Percentiles rank a stretch among this genome's conserved stretches.
Evolutionary conservation across 2,329 filamentous ascomycete genomes (phyloP).

Genomic region (Fusarium algeriense): DNA sequence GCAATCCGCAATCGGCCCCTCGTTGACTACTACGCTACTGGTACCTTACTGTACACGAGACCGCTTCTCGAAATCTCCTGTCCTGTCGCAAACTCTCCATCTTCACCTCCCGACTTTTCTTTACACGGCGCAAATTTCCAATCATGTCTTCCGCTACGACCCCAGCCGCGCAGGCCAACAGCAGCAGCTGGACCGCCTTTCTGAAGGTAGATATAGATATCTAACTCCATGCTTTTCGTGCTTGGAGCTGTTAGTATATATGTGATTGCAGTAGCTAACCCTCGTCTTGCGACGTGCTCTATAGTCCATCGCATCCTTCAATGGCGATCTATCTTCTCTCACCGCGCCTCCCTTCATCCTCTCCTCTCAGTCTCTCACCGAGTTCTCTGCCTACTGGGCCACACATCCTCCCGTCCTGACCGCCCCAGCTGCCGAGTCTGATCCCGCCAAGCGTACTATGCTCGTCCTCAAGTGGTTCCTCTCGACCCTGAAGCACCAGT

Average conservation of each 20-base stretch:
- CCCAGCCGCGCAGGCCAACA: slow-evolving; percentile 54
- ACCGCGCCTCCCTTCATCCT: slow-evolving; percentile 88
- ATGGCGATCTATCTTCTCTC: slow-evolving; percentile 82
- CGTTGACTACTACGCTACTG: slow-evolving; percentile 20
- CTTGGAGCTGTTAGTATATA: slow-evolving; percentile 4
- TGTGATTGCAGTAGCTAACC: slow-evolving; percentile 26
- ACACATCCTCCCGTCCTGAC: slow-evolving; percentile 83
- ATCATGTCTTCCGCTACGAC: slow-evolving; percentile 50
- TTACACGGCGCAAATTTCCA: slow-evolving; percentile 16
- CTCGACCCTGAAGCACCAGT: slow-evolving; percentile 90
- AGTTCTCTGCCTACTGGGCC: slow-evolving; percentile 87
- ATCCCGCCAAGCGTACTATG: slow-evolving; percentile 84
- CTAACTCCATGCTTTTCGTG: slow-evolving; percentile 4
- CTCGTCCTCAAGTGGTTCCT: slow-evolving; percentile 98
- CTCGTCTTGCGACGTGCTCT: slow-evolving; percentile 23
- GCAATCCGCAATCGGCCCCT: slow-evolving; percentile 45
- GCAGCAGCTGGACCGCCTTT: slow-evolving; percentile 65
- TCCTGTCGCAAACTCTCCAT: slow-evolving; percentile 26
- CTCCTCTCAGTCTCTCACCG: slow-evolving; percentile 80
- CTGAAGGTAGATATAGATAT: slow-evolving; percentile 60
- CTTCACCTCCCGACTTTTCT: slow-evolving; percentile 6
- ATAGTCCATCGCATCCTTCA: slow-evolving; percentile 83
- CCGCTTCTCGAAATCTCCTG: slow-evolving; percentile 29
- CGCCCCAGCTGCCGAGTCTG: slow-evolving; percentile 82
- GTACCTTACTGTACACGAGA: slow-evolving; percentile 26